A percentile compares a stretch with the other conserved stretches of the same genome.
Conservation (phyloP, 768 basidiomycete species). For the Pulveroboletus sp. region DNA sequence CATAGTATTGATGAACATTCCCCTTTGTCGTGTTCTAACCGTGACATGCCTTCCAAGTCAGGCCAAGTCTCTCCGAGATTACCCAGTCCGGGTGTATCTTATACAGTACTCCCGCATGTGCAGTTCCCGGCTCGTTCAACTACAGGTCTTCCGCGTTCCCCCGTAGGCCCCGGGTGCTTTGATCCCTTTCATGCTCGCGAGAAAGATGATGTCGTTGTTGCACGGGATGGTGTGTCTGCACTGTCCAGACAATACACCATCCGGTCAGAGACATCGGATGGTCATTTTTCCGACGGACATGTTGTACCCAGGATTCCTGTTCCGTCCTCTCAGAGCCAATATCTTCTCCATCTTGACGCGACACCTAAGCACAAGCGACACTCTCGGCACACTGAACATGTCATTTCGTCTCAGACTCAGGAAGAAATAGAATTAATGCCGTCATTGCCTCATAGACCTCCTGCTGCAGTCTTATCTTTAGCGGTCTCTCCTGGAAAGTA, state of each 20-base stretch:
- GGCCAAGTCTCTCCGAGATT: not conserved
- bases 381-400: slow-evolving; percentile 14
- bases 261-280: not conserved
- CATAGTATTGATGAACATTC: not conserved
- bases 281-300: slow-evolving; percentile 1
- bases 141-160: not conserved
- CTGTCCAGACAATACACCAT: not conserved
- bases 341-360: slow-evolving; percentile 27
- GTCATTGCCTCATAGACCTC: slow-evolving; percentile 1
- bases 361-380: slow-evolving; percentile 35
- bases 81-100: not conserved
- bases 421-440: slow-evolving; percentile 27
- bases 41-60: not conserved
- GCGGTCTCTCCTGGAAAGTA: slow-evolving; percentile 11
- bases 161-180: not conserved
- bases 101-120: not conserved
- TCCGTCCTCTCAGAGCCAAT: slow-evolving; percentile 32
- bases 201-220: not conserved
- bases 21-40: slow-evolving; percentile 1
- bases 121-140: not conserved
- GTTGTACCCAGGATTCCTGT: slow-evolving; percentile 13
- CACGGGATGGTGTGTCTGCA: not conserved
- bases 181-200: slow-evolving; percentile 3
- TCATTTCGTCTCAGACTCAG: slow-evolving; percentile 32
- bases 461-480: not conserved